phyloP scores from a whole-genome alignment of 805 yeast genomes.

The Wickerhamiella nectarea region DNA sequence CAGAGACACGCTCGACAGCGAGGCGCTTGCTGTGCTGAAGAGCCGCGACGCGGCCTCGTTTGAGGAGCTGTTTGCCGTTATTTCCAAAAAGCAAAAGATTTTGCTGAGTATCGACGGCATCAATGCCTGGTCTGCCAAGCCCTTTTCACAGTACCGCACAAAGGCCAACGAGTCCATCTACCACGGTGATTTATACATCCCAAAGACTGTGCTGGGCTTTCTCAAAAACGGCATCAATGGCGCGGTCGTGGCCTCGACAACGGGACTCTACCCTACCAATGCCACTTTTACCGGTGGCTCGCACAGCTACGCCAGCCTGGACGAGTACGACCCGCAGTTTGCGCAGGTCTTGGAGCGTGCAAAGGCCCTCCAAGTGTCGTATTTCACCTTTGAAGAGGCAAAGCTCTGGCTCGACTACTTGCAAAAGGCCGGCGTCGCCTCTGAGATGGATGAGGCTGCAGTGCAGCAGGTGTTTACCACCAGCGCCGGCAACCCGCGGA shows the following conservation, averaged over 20 bases:
- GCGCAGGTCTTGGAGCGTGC: conserved; percentile 36
- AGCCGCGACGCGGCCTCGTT: conserved; percentile 10
- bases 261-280: conserved; percentile 39
- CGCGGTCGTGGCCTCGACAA: conserved; percentile 50
- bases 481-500: conserved; percentile 55
- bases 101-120: conserved; percentile 61
- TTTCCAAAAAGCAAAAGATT: conserved; percentile 34
- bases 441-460: conserved; percentile 25
- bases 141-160: conserved; percentile 48
- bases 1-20: conserved; percentile 26
- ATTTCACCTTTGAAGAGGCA: conserved; percentile 35
- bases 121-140: conserved; percentile 42
- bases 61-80: conserved; percentile 7
- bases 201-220: conserved; percentile 40
- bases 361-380: conserved; percentile 31
- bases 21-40: conserved; percentile 9
- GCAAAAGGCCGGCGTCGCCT: conserved; percentile 30
- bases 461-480: conserved; percentile 38
- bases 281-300: conserved; percentile 40
- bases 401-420: conserved; percentile 31
- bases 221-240: conserved; percentile 49
- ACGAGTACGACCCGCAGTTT: conserved; percentile 41
- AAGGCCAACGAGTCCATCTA: conserved; percentile 42
- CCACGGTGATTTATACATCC: conserved; percentile 49
- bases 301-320: conserved; percentile 41